Conservation (phyloP, 139 green algal species). For the Astrephomene gubernaculifera region DNA sequence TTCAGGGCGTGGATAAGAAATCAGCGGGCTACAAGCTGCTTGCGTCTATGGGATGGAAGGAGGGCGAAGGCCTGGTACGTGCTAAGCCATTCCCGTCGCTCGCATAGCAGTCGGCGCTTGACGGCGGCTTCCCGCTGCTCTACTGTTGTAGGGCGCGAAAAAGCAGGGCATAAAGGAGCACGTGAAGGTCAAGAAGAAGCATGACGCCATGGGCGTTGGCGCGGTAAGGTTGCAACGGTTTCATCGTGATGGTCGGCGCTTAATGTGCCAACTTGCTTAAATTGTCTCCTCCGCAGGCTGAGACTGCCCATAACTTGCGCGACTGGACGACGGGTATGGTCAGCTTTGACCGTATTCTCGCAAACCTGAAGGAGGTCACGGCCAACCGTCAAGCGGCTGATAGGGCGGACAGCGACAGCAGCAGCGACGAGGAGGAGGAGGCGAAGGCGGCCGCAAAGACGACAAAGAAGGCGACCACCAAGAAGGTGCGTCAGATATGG, state of each 20-base stretch:
- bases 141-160: slow-evolving; percentile 66
- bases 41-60: slow-evolving; percentile 82
- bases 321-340: slow-evolving; percentile 85
- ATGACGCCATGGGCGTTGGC: slow-evolving; percentile 84
- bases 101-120: background rate
- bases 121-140: background rate
- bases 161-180: slow-evolving; percentile 90
- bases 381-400: background rate
- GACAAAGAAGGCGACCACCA: background rate
- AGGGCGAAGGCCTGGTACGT: slow-evolving; percentile 85
- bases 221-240: slow-evolving; percentile 53
- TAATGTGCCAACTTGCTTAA: background rate
- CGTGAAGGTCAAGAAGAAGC: slow-evolving; percentile 89
- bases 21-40: slow-evolving; percentile 83
- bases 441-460: slow-evolving; percentile 22
- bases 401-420: background rate
- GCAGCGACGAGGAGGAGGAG: slow-evolving; percentile 38
- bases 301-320: slow-evolving; percentile 54
- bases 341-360: slow-evolving; percentile 78
- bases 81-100: background rate
- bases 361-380: slow-evolving; percentile 74
- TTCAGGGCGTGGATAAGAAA: slow-evolving; percentile 80
- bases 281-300: slow-evolving; percentile 56
- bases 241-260: background rate
- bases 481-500: slow-evolving; percentile 3